These are phyloP conservation scores for Corinectria fuckeliana DNA, from an alignment of 2,329 filamentous ascomycete genomes.

Conservation along the genomic window DNA sequence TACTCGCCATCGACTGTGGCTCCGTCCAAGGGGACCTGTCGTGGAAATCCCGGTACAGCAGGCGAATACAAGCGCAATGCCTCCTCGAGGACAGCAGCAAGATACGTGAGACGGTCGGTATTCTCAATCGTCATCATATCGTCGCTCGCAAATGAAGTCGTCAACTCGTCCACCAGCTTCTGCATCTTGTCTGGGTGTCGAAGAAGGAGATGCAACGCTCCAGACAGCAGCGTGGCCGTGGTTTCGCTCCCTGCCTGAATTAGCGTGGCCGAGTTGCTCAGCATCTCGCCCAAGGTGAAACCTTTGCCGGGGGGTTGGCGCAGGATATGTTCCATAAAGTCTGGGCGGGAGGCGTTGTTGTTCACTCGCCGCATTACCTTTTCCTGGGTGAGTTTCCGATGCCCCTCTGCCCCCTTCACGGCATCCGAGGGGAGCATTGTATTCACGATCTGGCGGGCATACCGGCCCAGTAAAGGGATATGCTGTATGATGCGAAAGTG, in stretches of 20 bases:
- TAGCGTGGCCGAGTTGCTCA: slow-evolving; percentile 17
- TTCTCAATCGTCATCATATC: slow-evolving; percentile 17
- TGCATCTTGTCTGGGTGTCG: slow-evolving; percentile 3
- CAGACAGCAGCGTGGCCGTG: slow-evolving; percentile 20
- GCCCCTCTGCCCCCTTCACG: slow-evolving; percentile 15
- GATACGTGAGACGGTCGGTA: slow-evolving; percentile 12
- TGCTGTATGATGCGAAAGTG: slow-evolving; percentile 24
- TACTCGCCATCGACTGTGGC: slow-evolving; percentile 17
- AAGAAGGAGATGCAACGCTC: slow-evolving; percentile 12
- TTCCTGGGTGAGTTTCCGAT: slow-evolving; percentile 19
- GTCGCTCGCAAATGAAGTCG: slow-evolving; percentile 3
- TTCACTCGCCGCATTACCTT: slow-evolving; percentile 20
- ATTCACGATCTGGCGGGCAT: slow-evolving; percentile 22
- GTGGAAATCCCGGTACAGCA: slow-evolving; percentile 18
- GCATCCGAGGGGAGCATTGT: slow-evolving; percentile 19
- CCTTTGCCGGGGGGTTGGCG: slow-evolving; percentile 14
- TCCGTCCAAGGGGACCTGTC: slow-evolving; percentile 9
- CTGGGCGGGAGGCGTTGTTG: slow-evolving; percentile 18
- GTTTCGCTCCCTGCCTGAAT: slow-evolving; percentile 23
- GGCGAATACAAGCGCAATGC: slow-evolving; percentile 20
- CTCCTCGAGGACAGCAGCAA: slow-evolving; percentile 17
- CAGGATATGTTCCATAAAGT: slow-evolving; percentile 18
- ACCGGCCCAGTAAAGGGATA: slow-evolving; percentile 16
- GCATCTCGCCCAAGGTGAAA: slow-evolving; percentile 18
- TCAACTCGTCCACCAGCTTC: slow-evolving; percentile 12